Evolutionary conservation across 164 flowering plant species (phyloP).

Genomic region (Litsea cubeba): DNA sequence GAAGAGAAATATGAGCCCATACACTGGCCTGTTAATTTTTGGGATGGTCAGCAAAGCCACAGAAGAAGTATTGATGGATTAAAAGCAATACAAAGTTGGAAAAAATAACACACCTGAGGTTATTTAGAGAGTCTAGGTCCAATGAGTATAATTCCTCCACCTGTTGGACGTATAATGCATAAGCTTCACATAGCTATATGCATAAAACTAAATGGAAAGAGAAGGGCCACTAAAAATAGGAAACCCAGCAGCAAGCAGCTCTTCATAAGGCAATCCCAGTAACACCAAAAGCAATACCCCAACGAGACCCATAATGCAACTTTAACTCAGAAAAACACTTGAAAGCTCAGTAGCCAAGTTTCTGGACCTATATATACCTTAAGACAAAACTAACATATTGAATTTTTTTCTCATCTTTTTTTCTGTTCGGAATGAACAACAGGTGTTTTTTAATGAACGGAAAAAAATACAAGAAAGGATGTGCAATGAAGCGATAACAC

Average conservation of each 20-base stretch:
- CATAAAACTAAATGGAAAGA: neutral
- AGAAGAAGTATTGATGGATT: neutral
- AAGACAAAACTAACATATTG: too few species aligned
- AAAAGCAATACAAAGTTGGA: neutral
- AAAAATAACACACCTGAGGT: conserved; percentile 51
- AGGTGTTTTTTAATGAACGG: too few species aligned
- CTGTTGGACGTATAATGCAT: conserved; percentile 32
- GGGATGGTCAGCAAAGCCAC: neutral
- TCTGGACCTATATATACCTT: neutral
- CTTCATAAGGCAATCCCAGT: neutral
- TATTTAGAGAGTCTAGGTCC: conserved; percentile 78
- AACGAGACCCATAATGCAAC: neutral
- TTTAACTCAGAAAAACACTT: neutral
- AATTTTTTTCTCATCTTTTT: neutral
- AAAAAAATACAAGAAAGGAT: neutral
- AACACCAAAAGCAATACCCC: neutral
- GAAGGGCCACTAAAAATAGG: neutral
- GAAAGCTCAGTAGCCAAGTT: neutral
- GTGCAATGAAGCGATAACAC: too few species aligned
- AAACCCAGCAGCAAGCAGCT: neutral
- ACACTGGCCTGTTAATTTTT: conserved; percentile 64
- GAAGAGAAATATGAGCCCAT: conserved; percentile 95
- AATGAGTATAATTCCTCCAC: conserved; percentile 95
- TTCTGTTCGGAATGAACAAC: neutral
- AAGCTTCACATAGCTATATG: neutral